A percentile compares a stretch with the other conserved stretches of the same genome.
phyloP scores from a whole-genome alignment of 2,329 filamentous ascomycete genomes.

The Fusarium mexicanum region DNA sequence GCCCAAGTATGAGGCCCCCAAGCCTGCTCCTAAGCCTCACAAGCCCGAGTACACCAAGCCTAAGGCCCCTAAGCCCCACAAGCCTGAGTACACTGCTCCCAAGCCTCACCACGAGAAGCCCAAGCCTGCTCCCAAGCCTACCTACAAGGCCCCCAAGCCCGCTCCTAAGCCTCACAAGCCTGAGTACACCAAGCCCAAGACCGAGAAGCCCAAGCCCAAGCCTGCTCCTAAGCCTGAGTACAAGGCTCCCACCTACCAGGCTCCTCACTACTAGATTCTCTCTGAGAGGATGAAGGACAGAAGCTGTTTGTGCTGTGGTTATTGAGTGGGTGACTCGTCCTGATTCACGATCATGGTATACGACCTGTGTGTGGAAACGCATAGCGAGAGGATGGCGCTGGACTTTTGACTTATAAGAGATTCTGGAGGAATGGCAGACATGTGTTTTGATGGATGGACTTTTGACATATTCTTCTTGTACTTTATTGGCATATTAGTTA shows the following conservation, averaged over 20 bases:
- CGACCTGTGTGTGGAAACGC: background rate
- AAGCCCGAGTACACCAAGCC: background rate
- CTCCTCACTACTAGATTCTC: conserved; percentile 2
- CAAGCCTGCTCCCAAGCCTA: no score
- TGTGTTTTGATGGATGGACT: background rate
- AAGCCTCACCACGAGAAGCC: background rate
- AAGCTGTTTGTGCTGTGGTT: background rate
- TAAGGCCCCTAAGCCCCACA: background rate
- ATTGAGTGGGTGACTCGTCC: background rate
- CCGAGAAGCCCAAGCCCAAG: background rate
- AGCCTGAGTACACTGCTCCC: background rate
- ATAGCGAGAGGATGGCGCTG: background rate
- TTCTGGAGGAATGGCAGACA: background rate
- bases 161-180: background rate
- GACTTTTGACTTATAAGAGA: background rate
- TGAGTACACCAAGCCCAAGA: background rate
- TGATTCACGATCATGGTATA: background rate
- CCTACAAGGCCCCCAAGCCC: background rate
- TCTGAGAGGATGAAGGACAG: background rate
- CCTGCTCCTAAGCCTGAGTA: background rate
- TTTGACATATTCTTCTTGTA: conserved; percentile 9
- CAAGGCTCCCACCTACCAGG: background rate
- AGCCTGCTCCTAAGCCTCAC: background rate
- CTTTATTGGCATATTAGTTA: conserved; percentile 1
- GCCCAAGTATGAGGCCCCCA: background rate